Percentiles rank a stretch among this genome's conserved stretches.
These are phyloP conservation scores for Botrytis aclada DNA, from an alignment of 2,329 filamentous ascomycete genomes.

Conservation along the genomic window DNA sequence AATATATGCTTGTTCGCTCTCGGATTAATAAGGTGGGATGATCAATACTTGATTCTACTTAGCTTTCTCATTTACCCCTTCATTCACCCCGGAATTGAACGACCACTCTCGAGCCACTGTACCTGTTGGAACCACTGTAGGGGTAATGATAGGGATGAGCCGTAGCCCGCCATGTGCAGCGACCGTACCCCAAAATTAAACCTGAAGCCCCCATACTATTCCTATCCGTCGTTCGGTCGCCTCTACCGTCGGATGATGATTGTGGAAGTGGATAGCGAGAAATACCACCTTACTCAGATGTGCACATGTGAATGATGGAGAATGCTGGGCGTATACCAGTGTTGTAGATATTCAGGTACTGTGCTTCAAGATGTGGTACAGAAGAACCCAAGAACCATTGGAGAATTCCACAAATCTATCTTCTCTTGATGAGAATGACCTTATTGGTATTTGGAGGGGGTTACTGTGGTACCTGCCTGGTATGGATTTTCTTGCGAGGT, in stretches of 20 bases:
- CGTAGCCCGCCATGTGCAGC: constrained; percentile 3
- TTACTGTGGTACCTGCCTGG: not conserved
- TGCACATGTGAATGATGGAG: not conserved
- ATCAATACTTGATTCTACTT: not conserved
- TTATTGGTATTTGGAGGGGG: not conserved
- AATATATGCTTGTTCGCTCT: not conserved
- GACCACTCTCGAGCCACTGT: too few relatives aligned
- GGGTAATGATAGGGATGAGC: constrained; percentile 10
- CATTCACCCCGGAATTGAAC: constrained; percentile 6
- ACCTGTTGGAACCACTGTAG: not conserved
- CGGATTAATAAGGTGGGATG: not conserved
- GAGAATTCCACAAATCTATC: not conserved
- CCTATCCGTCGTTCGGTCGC: not conserved
- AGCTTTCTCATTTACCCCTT: not conserved
- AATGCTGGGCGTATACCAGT: not conserved
- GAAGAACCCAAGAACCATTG: constrained; percentile 4
- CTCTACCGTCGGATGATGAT: not conserved
- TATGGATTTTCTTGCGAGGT: not conserved
- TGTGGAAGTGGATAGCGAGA: not conserved
- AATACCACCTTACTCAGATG: not conserved
- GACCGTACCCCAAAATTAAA: not conserved
- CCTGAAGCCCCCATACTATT: not conserved
- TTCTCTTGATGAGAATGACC: not conserved
- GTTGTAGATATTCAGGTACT: not conserved
- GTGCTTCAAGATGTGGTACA: not conserved